Conservation (phyloP, 768 basidiomycete species). For the Amanita fuliginea region DNA sequence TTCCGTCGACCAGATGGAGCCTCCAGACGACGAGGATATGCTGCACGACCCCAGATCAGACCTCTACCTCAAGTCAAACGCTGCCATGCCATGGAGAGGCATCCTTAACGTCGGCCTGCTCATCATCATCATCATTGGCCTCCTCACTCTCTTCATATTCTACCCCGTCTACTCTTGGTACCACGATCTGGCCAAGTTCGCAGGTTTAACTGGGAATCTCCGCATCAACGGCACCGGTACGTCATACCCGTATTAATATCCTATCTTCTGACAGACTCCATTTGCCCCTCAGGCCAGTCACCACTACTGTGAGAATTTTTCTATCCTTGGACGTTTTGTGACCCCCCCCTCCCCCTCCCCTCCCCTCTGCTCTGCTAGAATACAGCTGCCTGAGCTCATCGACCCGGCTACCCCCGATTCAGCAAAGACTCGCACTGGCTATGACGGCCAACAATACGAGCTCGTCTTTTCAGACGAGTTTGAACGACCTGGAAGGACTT, state of each 20-base stretch:
- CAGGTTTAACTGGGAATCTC: constrained; percentile 50
- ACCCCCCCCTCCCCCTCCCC: neutral
- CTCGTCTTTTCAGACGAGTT: constrained; percentile 77
- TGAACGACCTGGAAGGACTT: constrained; percentile 50
- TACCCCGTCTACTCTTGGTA: constrained; percentile 63
- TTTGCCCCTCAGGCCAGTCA: constrained; percentile 40
- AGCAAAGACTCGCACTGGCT: constrained; percentile 55
- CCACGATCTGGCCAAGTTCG: constrained; percentile 22
- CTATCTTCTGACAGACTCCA: neutral
- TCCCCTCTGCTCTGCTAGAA: constrained; percentile 9
- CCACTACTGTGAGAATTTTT: constrained; percentile 31
- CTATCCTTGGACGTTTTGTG: neutral
- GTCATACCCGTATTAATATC: constrained; percentile 6
- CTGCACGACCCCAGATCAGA: constrained; percentile 51
- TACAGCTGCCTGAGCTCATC: constrained; percentile 49
- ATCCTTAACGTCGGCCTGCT: constrained; percentile 64
- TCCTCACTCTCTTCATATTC: constrained; percentile 70
- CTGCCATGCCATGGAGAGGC: constrained; percentile 31
- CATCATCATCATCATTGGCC: constrained; percentile 41
- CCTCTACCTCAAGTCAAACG: constrained; percentile 13
- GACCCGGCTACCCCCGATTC: constrained; percentile 57
- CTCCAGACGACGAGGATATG: constrained; percentile 62
- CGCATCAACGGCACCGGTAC: constrained; percentile 45
- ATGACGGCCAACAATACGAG: constrained; percentile 58
- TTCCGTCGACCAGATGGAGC: constrained; percentile 38